Base-by-base conservation (phyloP, 805 yeast species). In the Priceomyces castillae region DNA sequence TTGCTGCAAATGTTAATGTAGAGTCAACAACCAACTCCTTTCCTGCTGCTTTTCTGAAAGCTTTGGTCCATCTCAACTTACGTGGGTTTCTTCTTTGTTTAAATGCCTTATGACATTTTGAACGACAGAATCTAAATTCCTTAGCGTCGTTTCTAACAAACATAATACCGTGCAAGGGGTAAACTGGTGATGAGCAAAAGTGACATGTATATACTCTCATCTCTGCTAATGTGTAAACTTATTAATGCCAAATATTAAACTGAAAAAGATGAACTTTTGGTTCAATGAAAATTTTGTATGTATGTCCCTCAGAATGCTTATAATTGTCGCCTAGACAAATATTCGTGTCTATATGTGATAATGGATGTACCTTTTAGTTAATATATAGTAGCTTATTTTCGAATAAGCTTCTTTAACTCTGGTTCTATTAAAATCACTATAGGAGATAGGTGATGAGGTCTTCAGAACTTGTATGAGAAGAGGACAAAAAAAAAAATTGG, bases 61-160 rank as follows among this genome's bases (percentile, higher is more conserved):
- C 98, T 69, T 94, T 94, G 44, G 99, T 94, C 99, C 99, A 94
- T 71, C 80, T 86, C 69, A 90, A 82, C 70, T 94, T 94, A 74
- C 99, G 84, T 57, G 99, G 99, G 74, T 94, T 94, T 71, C 99
- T 84, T 77, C 96, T 90, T 74, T 90, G 95, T 67, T 94, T 94
- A 82, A 94, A 94, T 43, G 90, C 85, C 65, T 90, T 89, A 73
- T 94, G 99, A 74, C 99, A 94, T 66, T 94, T 94, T 48, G 98
- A 90, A 64, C 97, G 88, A 55, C 99, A 94, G 74, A 94, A 94
- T 58, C 96, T 78, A 67, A 94, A 94, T 69, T 90, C 98, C 64
- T 94, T 94, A 52, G 98, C 96, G 62, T 94, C 99, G 65, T 94
- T 94, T 71, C 99, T 84, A 49, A 94, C 98, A 71, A 90, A 94